Conservation (phyloP, 306 rosid species). For the Fragaria iinumae region DNA sequence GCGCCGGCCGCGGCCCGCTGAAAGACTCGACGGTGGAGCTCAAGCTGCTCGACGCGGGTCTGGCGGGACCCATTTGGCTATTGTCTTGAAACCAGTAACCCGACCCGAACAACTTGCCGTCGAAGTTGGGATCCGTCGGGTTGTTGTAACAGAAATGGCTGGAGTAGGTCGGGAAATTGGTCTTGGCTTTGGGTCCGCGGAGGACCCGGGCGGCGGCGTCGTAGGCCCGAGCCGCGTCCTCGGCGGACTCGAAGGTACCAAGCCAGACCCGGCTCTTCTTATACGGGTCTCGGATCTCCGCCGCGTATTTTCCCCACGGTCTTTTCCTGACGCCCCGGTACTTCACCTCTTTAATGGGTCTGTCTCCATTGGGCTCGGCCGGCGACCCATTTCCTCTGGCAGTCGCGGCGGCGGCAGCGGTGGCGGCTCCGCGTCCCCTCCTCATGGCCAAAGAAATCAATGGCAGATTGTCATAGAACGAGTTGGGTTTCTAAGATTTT, state of each 20-base stretch:
- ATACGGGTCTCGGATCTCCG: constrained; percentile 90
- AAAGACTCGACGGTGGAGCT: constrained; percentile 89
- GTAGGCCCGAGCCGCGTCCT: constrained; percentile 81
- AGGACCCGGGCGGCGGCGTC: constrained; percentile 66
- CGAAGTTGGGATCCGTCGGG: constrained; percentile 41
- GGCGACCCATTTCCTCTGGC: constrained; percentile 7
- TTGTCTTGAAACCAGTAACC: constrained; percentile 39
- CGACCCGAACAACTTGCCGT: constrained; percentile 39
- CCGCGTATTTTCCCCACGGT: constrained; percentile 91
- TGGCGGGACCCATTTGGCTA: constrained; percentile 41
- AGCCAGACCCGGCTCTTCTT: constrained; percentile 84
- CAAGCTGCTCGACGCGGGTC: constrained; percentile 76
- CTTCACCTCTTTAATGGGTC: constrained; percentile 42
- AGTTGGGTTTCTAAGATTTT: neutral
- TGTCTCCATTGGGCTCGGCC: constrained; percentile 36
- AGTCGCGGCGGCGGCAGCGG: constrained; percentile 21
- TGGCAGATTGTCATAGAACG: constrained; percentile 8
- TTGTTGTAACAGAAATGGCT: constrained; percentile 31
- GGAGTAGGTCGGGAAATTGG: constrained; percentile 53
- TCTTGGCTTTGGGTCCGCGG: constrained; percentile 84
- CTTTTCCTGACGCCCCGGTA: constrained; percentile 78
- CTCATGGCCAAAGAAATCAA: constrained; percentile 34
- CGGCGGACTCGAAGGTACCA: constrained; percentile 82
- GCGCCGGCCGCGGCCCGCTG: constrained; percentile 64
- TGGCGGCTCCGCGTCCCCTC: constrained; percentile 49